A percentile compares a stretch with the other conserved stretches of the same genome.
Conservation (phyloP, 2,329 filamentous ascomycete species). For the Botrytis fragariae region DNA sequence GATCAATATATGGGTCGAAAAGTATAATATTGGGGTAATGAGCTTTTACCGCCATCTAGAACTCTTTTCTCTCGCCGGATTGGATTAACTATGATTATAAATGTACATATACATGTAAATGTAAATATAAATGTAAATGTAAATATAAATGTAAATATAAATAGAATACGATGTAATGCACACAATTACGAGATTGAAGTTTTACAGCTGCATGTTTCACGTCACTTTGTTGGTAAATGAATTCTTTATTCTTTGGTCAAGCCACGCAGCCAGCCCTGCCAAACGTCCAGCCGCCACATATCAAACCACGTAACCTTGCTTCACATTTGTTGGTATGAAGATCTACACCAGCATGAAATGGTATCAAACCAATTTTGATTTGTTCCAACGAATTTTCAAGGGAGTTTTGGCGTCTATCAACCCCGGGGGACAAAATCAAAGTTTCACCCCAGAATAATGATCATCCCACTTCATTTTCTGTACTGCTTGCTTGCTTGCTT, state of each 20-base stretch:
- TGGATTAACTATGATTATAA: too few relatives aligned
- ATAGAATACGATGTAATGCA: neutral
- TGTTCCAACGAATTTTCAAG: neutral
- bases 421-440: neutral
- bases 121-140: too few relatives aligned
- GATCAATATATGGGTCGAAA: neutral
- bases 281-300: neutral
- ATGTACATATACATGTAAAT: neutral
- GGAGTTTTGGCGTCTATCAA: neutral
- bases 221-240: neutral
- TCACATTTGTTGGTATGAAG: neutral
- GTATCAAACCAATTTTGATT: conserved; percentile 8
- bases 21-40: neutral
- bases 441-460: neutral
- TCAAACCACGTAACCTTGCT: neutral
- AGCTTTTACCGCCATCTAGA: neutral
- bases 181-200: neutral
- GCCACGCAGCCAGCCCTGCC: neutral
- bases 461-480: neutral
- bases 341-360: neutral
- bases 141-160: too few relatives aligned
- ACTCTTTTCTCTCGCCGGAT: neutral
- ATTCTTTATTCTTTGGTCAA: neutral
- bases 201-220: neutral
- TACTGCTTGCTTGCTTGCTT: neutral